Base-by-base conservation (phyloP, 495 filamentous ascomycete species). In the Penicillium lagena region DNA sequence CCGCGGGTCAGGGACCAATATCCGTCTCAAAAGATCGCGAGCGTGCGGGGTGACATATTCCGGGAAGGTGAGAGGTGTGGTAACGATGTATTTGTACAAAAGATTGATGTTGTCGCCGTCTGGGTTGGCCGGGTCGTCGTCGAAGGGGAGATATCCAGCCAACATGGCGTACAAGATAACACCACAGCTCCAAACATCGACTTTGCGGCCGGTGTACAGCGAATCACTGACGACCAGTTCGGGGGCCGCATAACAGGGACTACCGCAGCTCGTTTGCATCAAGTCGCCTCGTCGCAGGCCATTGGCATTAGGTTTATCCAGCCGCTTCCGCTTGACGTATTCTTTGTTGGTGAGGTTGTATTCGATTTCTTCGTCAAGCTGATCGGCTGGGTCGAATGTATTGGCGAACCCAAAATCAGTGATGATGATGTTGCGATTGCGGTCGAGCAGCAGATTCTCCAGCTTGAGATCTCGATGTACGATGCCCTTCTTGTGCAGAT, bases 81-180 rank as follows among this genome's bases (percentile, higher is more conserved):
- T 95, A 44, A 96, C 90, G 52, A 99, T 99, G 69, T 99, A 99
- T 69, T 96, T 97, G 74, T 99, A 99, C 40, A 99, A 76, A 6
- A 97, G 75, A 63, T 97, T 99, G 72, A 99, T 99, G 59, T 99
- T 99, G 53, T 99, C 93, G 36, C 93, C 93, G 68, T 99, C 93
- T 5, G 93, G 93, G 57, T 99, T 99, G 33, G 90, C 94, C 48
- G 93, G 93, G 56, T 99, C 93, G 56, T 99, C 93, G 57, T 99
- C 93, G 59, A 99, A 99, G 4, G 93, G 93, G n/a, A 99, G 76
- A 63, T 97, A 99, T 29, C 93, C 93, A 9, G 93, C 93, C 43
- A 99, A 76, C 93, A 99, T 99, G 33, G 93, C 93, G 67, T 97
- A 99, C 77, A 99, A 67, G 56, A 99, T 99, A 17, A 99, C 93